Conservation (phyloP, 1,139 yeast species). For the Kurtzmaniella natalensis region DNA sequence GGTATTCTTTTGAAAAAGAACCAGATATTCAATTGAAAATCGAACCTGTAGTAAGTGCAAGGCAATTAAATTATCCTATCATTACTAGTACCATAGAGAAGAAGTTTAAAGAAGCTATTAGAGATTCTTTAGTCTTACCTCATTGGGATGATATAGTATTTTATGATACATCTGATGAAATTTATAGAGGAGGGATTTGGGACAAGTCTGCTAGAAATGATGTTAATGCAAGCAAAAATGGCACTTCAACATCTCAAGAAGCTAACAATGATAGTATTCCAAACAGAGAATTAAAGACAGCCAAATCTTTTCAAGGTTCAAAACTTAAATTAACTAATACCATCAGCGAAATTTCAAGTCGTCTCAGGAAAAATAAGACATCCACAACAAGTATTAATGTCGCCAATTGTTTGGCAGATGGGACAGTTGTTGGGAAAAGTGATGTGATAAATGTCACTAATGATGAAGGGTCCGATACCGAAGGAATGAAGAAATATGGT, state of each 20-base stretch:
- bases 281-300: no score
- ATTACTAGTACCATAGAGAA: conserved; percentile 78
- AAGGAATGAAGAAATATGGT: conserved; percentile 4
- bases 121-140: conserved; percentile 78
- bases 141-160: conserved; percentile 84
- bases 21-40: conserved; percentile 72
- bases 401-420: conserved; percentile 26
- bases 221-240: conserved; percentile 9
- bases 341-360: conserved; percentile 31
- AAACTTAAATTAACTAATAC: conserved; percentile 21
- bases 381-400: conserved; percentile 24
- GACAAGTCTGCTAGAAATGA: conserved; percentile 35
- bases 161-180: conserved; percentile 57
- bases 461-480: conserved; percentile 4
- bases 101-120: conserved; percentile 73
- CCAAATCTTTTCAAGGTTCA: conserved; percentile 6
- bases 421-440: conserved; percentile 14
- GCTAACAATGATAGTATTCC: not conserved
- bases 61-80: conserved; percentile 72
- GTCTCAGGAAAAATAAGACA: conserved; percentile 28
- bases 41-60: conserved; percentile 84
- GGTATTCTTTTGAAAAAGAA: conserved; percentile 84
- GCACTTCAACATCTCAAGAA: not conserved
- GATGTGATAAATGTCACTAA: not conserved
- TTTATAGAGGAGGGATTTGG: conserved; percentile 94